These are phyloP conservation scores for Backusella westeae DNA, from an alignment of 192 early-diverging fungal genomes.

Conservation along the genomic window DNA sequence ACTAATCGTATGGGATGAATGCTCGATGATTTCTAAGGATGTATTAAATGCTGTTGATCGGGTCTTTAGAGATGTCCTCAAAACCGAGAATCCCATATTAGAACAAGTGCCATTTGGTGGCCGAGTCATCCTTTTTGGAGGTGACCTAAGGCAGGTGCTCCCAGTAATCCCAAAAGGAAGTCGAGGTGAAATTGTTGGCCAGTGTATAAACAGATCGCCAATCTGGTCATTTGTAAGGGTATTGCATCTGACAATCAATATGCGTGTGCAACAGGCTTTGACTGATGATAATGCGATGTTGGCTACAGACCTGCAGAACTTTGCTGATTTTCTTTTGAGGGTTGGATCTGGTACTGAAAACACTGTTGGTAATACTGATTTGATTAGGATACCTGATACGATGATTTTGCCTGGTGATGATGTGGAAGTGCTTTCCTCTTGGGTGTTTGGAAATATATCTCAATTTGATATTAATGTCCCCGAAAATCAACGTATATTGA, in stretches of 20 bases:
- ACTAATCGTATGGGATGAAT: conserved; percentile 18
- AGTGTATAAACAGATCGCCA: conserved; percentile 24
- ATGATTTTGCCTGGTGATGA: not conserved
- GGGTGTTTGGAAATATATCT: not conserved
- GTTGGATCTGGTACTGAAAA: not conserved
- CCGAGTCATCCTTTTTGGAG: not conserved
- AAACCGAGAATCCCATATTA: not conserved
- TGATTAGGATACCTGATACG: not conserved
- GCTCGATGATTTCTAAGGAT: conserved; percentile 16
- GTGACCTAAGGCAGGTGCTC: conserved; percentile 16
- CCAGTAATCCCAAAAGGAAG: conserved; percentile 22
- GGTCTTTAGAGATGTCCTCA: too few species aligned
- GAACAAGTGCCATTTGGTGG: conserved; percentile 25
- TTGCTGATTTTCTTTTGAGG: not conserved
- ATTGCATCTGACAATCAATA: conserved; percentile 1
- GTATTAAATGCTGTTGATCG: not conserved
- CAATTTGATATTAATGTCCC: not conserved
- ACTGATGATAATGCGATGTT: not conserved
- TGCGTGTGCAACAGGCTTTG: not conserved
- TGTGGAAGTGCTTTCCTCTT: not conserved
- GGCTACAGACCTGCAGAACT: not conserved
- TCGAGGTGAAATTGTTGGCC: conserved; percentile 8
- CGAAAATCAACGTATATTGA: too few species aligned
- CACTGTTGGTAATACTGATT: not conserved
- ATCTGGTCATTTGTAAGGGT: conserved; percentile 7